Percentiles rank a stretch among this genome's conserved stretches.
Conservation (phyloP, 2,329 filamentous ascomycete genomes). For the Arthrobotrys megalospora region DNA sequence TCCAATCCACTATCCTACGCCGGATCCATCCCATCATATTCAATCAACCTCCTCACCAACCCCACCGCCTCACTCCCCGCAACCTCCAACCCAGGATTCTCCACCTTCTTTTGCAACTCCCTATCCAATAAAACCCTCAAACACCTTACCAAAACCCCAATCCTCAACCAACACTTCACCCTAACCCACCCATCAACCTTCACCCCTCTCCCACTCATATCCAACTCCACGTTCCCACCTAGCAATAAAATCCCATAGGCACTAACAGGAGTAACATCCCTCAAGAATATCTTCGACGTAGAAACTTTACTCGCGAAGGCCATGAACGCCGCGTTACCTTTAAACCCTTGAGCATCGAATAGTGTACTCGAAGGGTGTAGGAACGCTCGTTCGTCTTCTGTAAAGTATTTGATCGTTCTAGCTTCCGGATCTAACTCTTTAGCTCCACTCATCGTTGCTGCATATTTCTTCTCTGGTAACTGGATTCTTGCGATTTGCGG, state of each 20-base stretch:
- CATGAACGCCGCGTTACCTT: conserved; percentile 81
- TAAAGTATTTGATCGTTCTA: conserved; percentile 91
- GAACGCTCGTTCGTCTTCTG: conserved; percentile 88
- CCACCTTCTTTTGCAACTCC: conserved; percentile 83
- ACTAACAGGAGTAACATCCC: conserved; percentile 94
- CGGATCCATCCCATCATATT: conserved; percentile 86
- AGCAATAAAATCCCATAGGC: conserved; percentile 87
- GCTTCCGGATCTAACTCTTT: conserved; percentile 95
- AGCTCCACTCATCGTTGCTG: conserved; percentile 85
- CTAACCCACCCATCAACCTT: conserved; percentile 92
- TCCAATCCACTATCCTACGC: conserved; percentile 6
- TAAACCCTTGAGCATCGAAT: conserved; percentile 85
- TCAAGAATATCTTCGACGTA: conserved; percentile 89
- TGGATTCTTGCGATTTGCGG: conserved; percentile 93
- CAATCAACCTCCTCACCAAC: conserved; percentile 84
- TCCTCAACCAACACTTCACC: conserved; percentile 91
- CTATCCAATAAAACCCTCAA: conserved; percentile 89
- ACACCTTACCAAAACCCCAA: conserved; percentile 88
- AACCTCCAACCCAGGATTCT: conserved; percentile 77
- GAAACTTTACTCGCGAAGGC: conserved; percentile 93
- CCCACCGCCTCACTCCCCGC: conserved; percentile 78
- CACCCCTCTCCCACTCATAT: conserved; percentile 87
- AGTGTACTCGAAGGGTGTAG: conserved; percentile 90
- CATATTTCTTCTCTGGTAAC: conserved; percentile 96
- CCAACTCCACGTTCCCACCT: conserved; percentile 86